Evolutionary conservation across 2,329 filamentous ascomycete species (phyloP), one percentile per base, ranked within the genome.

Genomic region (Diaporthe aspalathi): DNA sequence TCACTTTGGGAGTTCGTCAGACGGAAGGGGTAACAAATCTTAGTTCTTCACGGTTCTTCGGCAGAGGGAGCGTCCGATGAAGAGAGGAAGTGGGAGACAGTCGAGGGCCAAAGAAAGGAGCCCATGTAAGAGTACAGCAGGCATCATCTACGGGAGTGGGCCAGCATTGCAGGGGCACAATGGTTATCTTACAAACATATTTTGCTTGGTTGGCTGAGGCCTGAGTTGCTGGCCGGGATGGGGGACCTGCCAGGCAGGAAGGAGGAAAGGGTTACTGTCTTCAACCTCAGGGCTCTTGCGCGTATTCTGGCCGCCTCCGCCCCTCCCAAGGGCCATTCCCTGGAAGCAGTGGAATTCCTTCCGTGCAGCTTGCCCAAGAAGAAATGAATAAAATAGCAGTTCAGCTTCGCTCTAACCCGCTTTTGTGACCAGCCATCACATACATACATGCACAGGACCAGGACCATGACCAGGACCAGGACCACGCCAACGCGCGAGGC

Each of bases 221-320:
- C 27, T 20, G 38, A 43, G 53, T 45, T 40, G 27, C 53, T 49
- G 11, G 29, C n/a, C 20, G 29, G 5, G n/a, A 14, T 17, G 54
- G 14, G 14, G 29, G 43, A 52, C 12, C 67, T 60, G 67, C 32
- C 32, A 40, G 53, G 53, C n/a, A 27, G 53, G 32, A 50, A 60
- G 45, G 63, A 67, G 47, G 67, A 49, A 65, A 65, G 60, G 45
- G 60, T 38, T 38, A 38, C 60, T 65, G 60, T 65, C 45, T 65
- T 65, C 60, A 65, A 65, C 60, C 45, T 65, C 60, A 65, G 60
- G 27, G 60, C 60, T 65, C 60, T 50, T 50, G 29, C 45, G 60
- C 45, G 14, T 35, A 50, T 14, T n/a, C 8, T 38, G 45, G 45
- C 45, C 45, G 20, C n/a, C 29, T 38, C 45, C 29, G n/a, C 32